These are phyloP conservation scores for Leccinum griseonigrum DNA, from an alignment of 1,284 basidiomycete genomes.

Conservation along the genomic window DNA sequence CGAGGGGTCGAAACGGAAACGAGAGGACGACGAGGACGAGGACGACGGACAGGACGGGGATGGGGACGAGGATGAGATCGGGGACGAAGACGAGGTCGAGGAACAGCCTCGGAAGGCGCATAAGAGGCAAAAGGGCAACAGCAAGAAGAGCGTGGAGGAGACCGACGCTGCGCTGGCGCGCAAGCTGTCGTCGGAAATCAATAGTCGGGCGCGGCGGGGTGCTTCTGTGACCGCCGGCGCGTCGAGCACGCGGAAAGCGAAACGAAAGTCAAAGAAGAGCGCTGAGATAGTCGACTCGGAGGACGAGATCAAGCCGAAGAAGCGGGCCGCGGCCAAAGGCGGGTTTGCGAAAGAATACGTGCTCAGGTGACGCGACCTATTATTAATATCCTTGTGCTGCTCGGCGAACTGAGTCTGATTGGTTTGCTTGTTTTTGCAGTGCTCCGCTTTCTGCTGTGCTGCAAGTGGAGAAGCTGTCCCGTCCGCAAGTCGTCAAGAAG, in stretches of 20 bases:
- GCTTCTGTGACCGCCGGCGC: slow-evolving; percentile 46
- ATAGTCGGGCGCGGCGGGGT: slow-evolving; percentile 56
- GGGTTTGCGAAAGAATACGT: slow-evolving; percentile 76
- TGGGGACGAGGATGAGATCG: slow-evolving; percentile 1
- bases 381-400: background rate
- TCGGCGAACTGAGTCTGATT: slow-evolving; percentile 2
- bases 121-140: slow-evolving; percentile 48
- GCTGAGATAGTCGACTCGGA: slow-evolving; percentile 56
- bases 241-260: slow-evolving; percentile 38
- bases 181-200: slow-evolving; percentile 69
- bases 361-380: slow-evolving; percentile 52
- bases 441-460: slow-evolving; percentile 62
- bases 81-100: slow-evolving; percentile 27
- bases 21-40: slow-evolving; percentile 27
- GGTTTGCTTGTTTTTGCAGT: slow-evolving; percentile 35
- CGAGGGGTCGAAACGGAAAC: slow-evolving; percentile 31
- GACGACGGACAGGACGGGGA: background rate
- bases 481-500: slow-evolving; percentile 86
- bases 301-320: slow-evolving; percentile 38
- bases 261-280: slow-evolving; percentile 55
- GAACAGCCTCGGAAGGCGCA: slow-evolving; percentile 30
- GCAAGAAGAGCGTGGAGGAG: slow-evolving; percentile 41
- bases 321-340: slow-evolving; percentile 49
- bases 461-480: slow-evolving; percentile 61
- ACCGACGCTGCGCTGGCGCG: slow-evolving; percentile 68